These are phyloP conservation scores for Aspergillus conjunctus DNA, from an alignment of 495 filamentous ascomycete species.

Conservation along the genomic window DNA sequence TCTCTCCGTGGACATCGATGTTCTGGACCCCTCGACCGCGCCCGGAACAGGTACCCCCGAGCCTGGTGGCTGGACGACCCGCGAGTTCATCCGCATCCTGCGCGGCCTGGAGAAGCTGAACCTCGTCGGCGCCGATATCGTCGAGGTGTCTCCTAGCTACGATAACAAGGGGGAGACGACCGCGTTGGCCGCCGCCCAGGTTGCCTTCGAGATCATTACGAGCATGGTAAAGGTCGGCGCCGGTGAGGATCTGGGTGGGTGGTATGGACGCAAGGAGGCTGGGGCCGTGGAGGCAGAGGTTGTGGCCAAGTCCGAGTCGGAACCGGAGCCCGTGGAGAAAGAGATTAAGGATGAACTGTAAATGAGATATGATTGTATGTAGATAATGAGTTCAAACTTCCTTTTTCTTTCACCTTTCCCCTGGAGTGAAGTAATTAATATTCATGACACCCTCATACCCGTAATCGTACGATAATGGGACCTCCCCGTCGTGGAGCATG, in stretches of 20 bases:
- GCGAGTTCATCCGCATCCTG: slow-evolving; percentile 70
- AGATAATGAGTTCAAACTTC: slow-evolving; percentile 19
- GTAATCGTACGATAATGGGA: too few relatives aligned
- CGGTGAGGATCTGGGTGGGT: slow-evolving; percentile 48
- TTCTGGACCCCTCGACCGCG: slow-evolving; percentile 69
- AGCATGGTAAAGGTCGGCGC: slow-evolving; percentile 72
- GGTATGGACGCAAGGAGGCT: slow-evolving; percentile 44
- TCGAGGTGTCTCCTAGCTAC: slow-evolving; percentile 86
- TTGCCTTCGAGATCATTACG: slow-evolving; percentile 79
- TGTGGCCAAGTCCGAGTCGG: slow-evolving; percentile 19
- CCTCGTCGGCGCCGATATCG: slow-evolving; percentile 74
- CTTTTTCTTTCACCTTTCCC: not conserved
- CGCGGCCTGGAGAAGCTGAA: slow-evolving; percentile 70
- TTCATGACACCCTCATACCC: not conserved
- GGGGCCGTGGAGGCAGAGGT: slow-evolving; percentile 27
- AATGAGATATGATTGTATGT: slow-evolving; percentile 21
- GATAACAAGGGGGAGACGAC: slow-evolving; percentile 83
- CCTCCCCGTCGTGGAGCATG: not conserved
- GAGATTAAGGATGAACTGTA: slow-evolving; percentile 50
- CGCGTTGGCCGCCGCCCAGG: slow-evolving; percentile 79
- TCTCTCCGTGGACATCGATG: slow-evolving; percentile 75
- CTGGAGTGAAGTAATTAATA: slow-evolving; percentile 9
- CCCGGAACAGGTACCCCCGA: slow-evolving; percentile 76
- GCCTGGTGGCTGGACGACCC: slow-evolving; percentile 72
- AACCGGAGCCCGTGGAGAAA: slow-evolving; percentile 23